A percentile compares a stretch with the other conserved stretches of the same genome.
phyloP scores from a whole-genome alignment of 495 filamentous ascomycete genomes.

The Rusavskia elegans region DNA sequence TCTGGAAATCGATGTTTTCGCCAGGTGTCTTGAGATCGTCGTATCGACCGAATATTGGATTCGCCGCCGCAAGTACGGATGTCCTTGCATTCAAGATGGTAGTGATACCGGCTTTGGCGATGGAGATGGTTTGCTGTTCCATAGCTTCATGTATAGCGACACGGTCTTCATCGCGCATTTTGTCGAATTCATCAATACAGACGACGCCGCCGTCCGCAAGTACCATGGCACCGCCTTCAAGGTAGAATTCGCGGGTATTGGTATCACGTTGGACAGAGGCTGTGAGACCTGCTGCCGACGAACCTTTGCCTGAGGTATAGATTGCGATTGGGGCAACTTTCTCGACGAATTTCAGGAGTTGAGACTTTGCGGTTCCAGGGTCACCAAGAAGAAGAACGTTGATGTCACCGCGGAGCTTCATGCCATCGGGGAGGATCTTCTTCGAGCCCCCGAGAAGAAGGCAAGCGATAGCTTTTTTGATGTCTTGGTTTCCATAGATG shows the following conservation, averaged over 20 bases:
- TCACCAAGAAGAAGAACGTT: constrained; percentile 96
- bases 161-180: constrained; percentile 98
- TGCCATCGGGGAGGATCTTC: constrained; percentile 96
- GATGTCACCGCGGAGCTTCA: constrained; percentile 96
- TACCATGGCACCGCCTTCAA: constrained; percentile 98
- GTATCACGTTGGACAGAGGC: constrained; percentile 92
- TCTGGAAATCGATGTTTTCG: constrained; percentile 99
- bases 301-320: constrained; percentile 98
- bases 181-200: constrained; percentile 99
- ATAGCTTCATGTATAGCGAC: constrained; percentile 99
- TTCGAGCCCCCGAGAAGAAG: constrained; percentile 91
- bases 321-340: constrained; percentile 95
- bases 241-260: constrained; percentile 87
- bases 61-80: constrained; percentile 88
- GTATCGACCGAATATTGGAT: constrained; percentile 94
- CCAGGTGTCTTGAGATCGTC: constrained; percentile 95
- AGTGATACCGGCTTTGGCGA: constrained; percentile 97
- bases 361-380: constrained; percentile 96
- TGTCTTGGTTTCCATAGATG: constrained; percentile 91
- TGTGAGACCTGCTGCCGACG: constrained; percentile 93
- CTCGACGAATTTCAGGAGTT: constrained; percentile 93
- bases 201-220: constrained; percentile 95
- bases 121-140: constrained; percentile 99
- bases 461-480: constrained; percentile 98
- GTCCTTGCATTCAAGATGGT: constrained; percentile 95